These are phyloP conservation scores for Chalciporus chontae DNA, from an alignment of 768 basidiomycete species.

Conservation along the genomic window DNA sequence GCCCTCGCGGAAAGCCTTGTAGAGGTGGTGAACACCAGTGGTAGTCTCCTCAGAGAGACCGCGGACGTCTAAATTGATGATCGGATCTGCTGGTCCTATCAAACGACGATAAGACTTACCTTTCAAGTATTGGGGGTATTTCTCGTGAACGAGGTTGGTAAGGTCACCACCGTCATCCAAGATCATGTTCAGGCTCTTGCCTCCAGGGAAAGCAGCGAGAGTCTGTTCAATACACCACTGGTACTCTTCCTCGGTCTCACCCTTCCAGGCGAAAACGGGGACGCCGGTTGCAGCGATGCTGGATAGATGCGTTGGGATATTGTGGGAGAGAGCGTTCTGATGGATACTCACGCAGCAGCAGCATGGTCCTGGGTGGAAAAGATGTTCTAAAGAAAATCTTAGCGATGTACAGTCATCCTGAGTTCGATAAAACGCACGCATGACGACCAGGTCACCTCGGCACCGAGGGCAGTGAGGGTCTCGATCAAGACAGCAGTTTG, in stretches of 20 bases:
- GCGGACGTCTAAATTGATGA: slow-evolving; percentile 56
- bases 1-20: slow-evolving; percentile 96
- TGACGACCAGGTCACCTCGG: slow-evolving; percentile 98
- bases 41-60: slow-evolving; percentile 99
- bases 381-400: slow-evolving; percentile 67
- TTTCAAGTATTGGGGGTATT: slow-evolving; percentile 85
- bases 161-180: slow-evolving; percentile 99
- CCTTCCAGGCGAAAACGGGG: slow-evolving; percentile 99
- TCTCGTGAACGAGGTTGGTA: slow-evolving; percentile 92
- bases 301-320: slow-evolving; percentile 6
- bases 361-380: slow-evolving; percentile 99
- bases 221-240: slow-evolving; percentile 98
- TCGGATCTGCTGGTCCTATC: background rate
- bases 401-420: background rate
- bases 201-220: slow-evolving; percentile 78
- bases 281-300: slow-evolving; percentile 98
- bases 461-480: slow-evolving; percentile 92
- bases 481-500: slow-evolving; percentile 99
- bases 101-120: slow-evolving; percentile 39
- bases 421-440: slow-evolving; percentile 57
- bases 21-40: slow-evolving; percentile 98
- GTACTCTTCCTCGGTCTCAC: slow-evolving; percentile 99
- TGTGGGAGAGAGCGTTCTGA: background rate
- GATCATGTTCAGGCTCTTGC: slow-evolving; percentile 94
- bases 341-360: slow-evolving; percentile 77